phyloP scores from a whole-genome alignment of 2,329 filamentous ascomycete genomes.

The Microascus cirrosus region DNA sequence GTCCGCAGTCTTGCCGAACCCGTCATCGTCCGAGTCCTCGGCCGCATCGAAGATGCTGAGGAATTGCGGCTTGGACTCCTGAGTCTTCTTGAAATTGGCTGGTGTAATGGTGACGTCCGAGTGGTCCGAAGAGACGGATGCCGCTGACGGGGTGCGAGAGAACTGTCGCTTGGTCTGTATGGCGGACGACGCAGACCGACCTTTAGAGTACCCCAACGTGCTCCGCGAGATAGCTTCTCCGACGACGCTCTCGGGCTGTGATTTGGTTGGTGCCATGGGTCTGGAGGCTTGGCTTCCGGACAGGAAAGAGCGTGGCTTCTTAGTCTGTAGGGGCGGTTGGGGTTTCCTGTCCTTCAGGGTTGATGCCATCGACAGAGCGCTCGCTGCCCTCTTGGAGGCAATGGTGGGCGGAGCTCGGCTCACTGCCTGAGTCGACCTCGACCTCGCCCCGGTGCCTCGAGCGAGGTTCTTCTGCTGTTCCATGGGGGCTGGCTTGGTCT shows the following conservation, averaged over 20 bases:
- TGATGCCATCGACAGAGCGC: constrained; percentile 33
- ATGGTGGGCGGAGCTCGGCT: constrained; percentile 13
- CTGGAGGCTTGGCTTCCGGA: constrained; percentile 19
- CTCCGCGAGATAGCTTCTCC: constrained; percentile 60
- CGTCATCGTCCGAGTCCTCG: constrained; percentile 29
- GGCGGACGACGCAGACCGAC: constrained; percentile 44
- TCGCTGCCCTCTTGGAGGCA: constrained; percentile 40
- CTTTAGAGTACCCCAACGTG: constrained; percentile 78
- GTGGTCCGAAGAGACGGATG: constrained; percentile 1
- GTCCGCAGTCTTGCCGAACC: constrained; percentile 16
- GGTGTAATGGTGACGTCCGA: constrained; percentile 4
- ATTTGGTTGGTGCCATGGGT: constrained; percentile 29
- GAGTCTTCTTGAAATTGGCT: constrained; percentile 2
- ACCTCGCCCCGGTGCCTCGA: constrained; percentile 10
- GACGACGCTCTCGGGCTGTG: constrained; percentile 43
- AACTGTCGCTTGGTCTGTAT: constrained; percentile 12
- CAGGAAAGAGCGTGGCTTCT: constrained; percentile 12
- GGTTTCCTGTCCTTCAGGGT: constrained; percentile 12
- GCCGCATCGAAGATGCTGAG: constrained; percentile 44
- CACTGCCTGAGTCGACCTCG: constrained; percentile 5
- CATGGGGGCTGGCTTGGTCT: constrained; percentile 23
- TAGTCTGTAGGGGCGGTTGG: constrained; percentile 12
- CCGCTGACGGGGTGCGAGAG: background rate
- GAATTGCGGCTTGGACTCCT: constrained; percentile 30
- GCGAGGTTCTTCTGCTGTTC: constrained; percentile 17